Evolutionary conservation across 495 filamentous ascomycete genomes (phyloP), one percentile per base, ranked within the genome.

Genomic region (Aspergillus sparsus): DNA sequence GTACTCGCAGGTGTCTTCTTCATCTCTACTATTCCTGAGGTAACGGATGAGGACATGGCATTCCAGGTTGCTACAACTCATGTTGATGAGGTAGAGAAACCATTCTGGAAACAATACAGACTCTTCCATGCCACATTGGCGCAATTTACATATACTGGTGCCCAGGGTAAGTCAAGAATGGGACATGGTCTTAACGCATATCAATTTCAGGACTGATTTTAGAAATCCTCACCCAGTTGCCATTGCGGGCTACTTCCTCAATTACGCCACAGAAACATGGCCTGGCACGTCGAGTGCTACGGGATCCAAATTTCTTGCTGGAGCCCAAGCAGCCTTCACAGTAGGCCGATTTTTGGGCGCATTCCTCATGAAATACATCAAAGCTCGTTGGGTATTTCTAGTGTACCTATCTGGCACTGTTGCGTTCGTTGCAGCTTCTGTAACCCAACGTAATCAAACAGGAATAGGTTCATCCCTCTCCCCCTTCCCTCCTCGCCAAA

Each of bases 111-210:
- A 58, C 77, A 80, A 61, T 83, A 70, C 57, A 78, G 73, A 52
- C 78, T 93, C 18, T 78, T 82, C 57, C 75, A 88, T 63, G 89
- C 85, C 0, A 81, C 89, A 9, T 55, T 87, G 37, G 81, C 87
- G 12, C 89, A 93, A 66, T 91, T 88, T 78, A 83, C 80, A n/a
- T 92, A 91, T 67, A 83, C 87, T 16, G 87, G 85, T 31, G 82
- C 87, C 0, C 89, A 93, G 65, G 76, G 81, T 71, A 53, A 33
- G 57, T 13, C 16, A 42, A 5, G 5, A 42, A 6, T 27, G 6
- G 5, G 36, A 61, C 60, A 0, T 7, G 11, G 12, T 12, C 35
- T 42, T 16, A 10, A 15, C 15, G 33, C 27, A 65, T 39, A 12
- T 15, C 27, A 37, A 21, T 2, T 18, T 27, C 21, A 3, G 1